phyloP scores from a whole-genome alignment of 2,329 filamentous ascomycete species.

The Fusarium agapanthi region DNA sequence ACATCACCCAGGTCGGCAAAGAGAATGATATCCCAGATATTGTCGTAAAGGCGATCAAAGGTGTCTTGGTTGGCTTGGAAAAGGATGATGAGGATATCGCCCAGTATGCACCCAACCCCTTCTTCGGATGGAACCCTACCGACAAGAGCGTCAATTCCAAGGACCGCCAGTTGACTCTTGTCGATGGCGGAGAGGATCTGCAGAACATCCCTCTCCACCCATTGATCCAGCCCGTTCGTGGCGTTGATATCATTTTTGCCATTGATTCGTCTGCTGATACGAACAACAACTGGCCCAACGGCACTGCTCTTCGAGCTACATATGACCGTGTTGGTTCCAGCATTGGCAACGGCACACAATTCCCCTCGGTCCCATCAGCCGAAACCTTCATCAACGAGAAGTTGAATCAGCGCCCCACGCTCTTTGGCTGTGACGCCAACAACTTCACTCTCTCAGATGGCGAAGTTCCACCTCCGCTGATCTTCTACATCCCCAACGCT shows the following conservation, averaged over 20 bases:
- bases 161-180: slow-evolving; percentile 69
- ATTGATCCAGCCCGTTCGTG: slow-evolving; percentile 58
- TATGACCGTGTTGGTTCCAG: slow-evolving; percentile 60
- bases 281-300: slow-evolving; percentile 65
- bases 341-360: slow-evolving; percentile 62
- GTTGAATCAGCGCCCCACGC: slow-evolving; percentile 68
- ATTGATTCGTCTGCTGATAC: slow-evolving; percentile 72
- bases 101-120: slow-evolving; percentile 70
- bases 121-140: slow-evolving; percentile 58
- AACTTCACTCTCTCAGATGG: slow-evolving; percentile 51
- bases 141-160: slow-evolving; percentile 54
- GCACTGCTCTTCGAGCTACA: slow-evolving; percentile 64
- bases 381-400: slow-evolving; percentile 65
- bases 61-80: slow-evolving; percentile 64
- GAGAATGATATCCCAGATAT: slow-evolving; percentile 58
- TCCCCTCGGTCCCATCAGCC: slow-evolving; percentile 66
- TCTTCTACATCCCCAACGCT: slow-evolving; percentile 84
- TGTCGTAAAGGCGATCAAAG: slow-evolving; percentile 55
- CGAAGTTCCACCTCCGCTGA: slow-evolving; percentile 65
- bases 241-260: slow-evolving; percentile 70
- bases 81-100: slow-evolving; percentile 77
- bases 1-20: slow-evolving; percentile 54
- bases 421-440: slow-evolving; percentile 70
- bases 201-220: slow-evolving; percentile 83
- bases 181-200: slow-evolving; percentile 81